Conservation (phyloP, 2,329 filamentous ascomycete species). For the Penicillium sp. region DNA sequence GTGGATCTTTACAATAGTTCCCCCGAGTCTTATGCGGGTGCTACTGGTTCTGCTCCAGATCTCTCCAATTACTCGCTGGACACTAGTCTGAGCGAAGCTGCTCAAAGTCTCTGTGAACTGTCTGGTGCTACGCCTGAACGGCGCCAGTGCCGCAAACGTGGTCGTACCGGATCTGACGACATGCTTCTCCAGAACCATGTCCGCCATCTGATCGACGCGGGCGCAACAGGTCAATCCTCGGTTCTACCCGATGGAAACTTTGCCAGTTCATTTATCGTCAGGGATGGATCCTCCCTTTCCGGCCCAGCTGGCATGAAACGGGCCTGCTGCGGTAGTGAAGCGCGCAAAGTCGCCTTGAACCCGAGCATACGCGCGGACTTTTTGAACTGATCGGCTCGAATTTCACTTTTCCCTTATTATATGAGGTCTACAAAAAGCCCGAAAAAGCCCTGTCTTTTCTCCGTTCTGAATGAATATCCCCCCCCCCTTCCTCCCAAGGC, state of each 20-base stretch:
- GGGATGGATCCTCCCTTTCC: conserved; percentile 29
- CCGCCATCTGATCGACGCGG: conserved; percentile 36
- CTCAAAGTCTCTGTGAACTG: conserved; percentile 43
- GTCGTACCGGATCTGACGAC: conserved; percentile 42
- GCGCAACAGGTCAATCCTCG: conserved; percentile 24
- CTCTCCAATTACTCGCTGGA: conserved; percentile 37
- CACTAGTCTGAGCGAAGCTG: conserved; percentile 38
- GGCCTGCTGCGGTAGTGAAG: conserved; percentile 42
- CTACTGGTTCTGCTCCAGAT: conserved; percentile 30
- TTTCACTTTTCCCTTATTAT: conserved; percentile 23
- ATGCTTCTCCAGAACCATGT: conserved; percentile 39
- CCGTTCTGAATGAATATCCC: conserved; percentile 29
- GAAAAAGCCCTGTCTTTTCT: conserved; percentile 30
- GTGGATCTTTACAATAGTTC: conserved; percentile 34
- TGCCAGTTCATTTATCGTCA: conserved; percentile 34
- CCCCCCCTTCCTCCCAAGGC: conserved; percentile 26
- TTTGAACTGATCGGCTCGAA: conserved; percentile 19
- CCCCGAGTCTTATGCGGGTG: conserved; percentile 31
- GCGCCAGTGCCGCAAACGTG: conserved; percentile 39
- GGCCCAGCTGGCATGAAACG: conserved; percentile 42
- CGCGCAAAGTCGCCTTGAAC: conserved; percentile 36
- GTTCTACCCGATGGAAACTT: conserved; percentile 34
- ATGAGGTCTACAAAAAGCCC: conserved; percentile 29
- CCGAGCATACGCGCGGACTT: conserved; percentile 34
- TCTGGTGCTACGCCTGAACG: conserved; percentile 33